Evolutionary conservation across 345 rosid genomes (phyloP).

Genomic region (Gossypium stocksii): DNA sequence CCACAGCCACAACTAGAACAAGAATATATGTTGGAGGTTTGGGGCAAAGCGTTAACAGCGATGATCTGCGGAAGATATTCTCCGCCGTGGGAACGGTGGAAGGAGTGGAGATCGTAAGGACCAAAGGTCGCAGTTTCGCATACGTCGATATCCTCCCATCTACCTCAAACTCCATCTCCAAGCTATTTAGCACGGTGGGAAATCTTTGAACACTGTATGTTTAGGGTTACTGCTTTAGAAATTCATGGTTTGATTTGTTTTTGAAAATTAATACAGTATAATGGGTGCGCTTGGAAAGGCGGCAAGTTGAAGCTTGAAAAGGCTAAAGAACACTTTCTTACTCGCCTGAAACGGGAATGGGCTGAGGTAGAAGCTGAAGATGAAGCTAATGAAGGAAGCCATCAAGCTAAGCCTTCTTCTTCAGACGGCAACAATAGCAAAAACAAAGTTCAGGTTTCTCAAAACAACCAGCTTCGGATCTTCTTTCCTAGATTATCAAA

Average conservation of each 20-base stretch:
- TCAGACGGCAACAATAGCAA: slow-evolving; percentile 17
- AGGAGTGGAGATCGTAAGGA: slow-evolving; percentile 55
- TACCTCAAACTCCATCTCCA: slow-evolving; percentile 53
- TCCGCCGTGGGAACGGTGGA: slow-evolving; percentile 47
- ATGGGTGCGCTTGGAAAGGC: slow-evolving; percentile 91
- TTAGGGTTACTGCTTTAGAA: background rate
- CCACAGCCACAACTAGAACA: slow-evolving; percentile 5
- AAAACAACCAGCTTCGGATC: slow-evolving; percentile 43
- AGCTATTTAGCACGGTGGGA: slow-evolving; percentile 68
- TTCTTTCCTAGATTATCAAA: slow-evolving; percentile 71
- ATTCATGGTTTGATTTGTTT: background rate
- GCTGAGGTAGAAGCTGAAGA: slow-evolving; percentile 30
- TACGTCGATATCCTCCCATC: slow-evolving; percentile 67
- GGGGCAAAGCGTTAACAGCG: slow-evolving; percentile 60
- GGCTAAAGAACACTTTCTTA: slow-evolving; percentile 78
- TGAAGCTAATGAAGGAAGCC: slow-evolving; percentile 16
- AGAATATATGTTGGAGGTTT: slow-evolving; percentile 78
- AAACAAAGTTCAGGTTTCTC: slow-evolving; percentile 13
- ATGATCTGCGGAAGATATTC: slow-evolving; percentile 57
- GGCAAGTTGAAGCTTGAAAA: slow-evolving; percentile 78
- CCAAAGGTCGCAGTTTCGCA: slow-evolving; percentile 93
- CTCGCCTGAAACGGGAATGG: slow-evolving; percentile 70
- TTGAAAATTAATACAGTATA: slow-evolving; percentile 47
- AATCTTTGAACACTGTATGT: background rate
- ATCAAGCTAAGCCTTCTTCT: background rate